Evolutionary conservation across 2,329 filamentous ascomycete genomes (phyloP), one percentile per base, ranked within the genome.

Genomic region (Fusarium poae): DNA sequence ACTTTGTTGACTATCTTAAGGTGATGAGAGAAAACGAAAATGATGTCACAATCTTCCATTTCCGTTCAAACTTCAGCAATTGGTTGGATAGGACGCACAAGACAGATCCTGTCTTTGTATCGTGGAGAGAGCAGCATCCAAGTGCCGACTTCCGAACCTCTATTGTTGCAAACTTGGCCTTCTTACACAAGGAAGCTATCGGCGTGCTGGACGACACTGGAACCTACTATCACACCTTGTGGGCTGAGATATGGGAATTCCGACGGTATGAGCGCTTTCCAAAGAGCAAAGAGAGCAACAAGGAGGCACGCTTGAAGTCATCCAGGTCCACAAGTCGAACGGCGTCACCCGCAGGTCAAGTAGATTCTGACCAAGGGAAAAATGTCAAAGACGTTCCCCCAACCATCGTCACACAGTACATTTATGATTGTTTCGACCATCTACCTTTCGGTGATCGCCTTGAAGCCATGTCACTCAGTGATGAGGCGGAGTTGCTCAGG

Each of bases 341-440:
- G 13, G 51, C 46, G 12, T 60, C 59, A 5, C 11, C 55, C 11
- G 23, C 45, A 44, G 43, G 50, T 18, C 49, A 39, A 50, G 15
- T 13, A 27, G 20, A 15, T 13, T 16, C 15, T 15, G 23, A 39
- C 12, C 48, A 39, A 9, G 42, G 29, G 27, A 65, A 76, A 39
- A 42, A 68, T 11, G 48, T 9, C 11, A 35, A 44, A 6, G 32
- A 62, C 29, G 32, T 57, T 20, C 63, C 75, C 0, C 75, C 75
- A 5, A 95, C 92, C 0, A 78, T 92, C 0, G 90, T 94, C 0
- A 95, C 93, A 0, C 87, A 89, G 0, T 92, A 91, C 57, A 86
- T 91, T 0, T 85, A 88, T 62, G 74, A 86, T 5, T 86, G 86
- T 56, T 96, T 96, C 67, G 80, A 82, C 5, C 79, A 89, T 21